Base-by-base conservation (phyloP, 1,139 yeast genomes). In the Geotrichum citri-aurantii region DNA sequence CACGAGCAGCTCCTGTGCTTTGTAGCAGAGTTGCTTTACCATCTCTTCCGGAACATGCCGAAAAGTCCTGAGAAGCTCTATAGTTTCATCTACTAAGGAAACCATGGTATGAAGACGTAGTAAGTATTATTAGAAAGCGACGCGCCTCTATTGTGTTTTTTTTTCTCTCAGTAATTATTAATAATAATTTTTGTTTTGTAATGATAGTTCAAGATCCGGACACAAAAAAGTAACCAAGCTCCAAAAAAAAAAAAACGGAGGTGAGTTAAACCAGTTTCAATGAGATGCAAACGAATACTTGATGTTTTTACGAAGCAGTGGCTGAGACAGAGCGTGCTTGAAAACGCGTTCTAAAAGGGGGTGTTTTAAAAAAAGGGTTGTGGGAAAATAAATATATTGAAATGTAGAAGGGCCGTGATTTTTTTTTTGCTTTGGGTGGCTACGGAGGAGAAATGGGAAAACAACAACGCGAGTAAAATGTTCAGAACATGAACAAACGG, bases 1-100 rank as follows among this genome's bases (percentile, higher is more conserved):
- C 67, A 92, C 88, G 64, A 93, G 79, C 48, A 93, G 83, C 65
- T 93, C 98, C 66, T 90, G 89, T 2, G 96, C 96, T 81, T 88
- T 86, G 63, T 82, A 81, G 71, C 99, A 93, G 60, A 93, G 77
- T 65, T 83, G 83, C 66, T 86, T 85, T 50, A 93, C 95, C 60
- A 88, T 87, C 33, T 81, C 81, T 71, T 93, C 98, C 12, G 89
- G 82, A 56, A 92, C 81, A 51, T 91, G 93, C 71, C 88, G 87
- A 73, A 97, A 91, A 65, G 84, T 80, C 60, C 81, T 76, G 64
- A 88, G 76, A 64, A 79, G 77, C 59, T 80, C 85, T 59, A 88
- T 85, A 74, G 71, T 67, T 60, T 70, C 68, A 61, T 70, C 73
- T 37, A 70, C 71, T 48, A 68, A 52, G 17, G 62, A 59, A 48